Percentiles rank a stretch among this genome's conserved stretches.
Evolutionary conservation across 2,329 filamentous ascomycete genomes (phyloP).

Genomic region (Verruconis gallopava): DNA sequence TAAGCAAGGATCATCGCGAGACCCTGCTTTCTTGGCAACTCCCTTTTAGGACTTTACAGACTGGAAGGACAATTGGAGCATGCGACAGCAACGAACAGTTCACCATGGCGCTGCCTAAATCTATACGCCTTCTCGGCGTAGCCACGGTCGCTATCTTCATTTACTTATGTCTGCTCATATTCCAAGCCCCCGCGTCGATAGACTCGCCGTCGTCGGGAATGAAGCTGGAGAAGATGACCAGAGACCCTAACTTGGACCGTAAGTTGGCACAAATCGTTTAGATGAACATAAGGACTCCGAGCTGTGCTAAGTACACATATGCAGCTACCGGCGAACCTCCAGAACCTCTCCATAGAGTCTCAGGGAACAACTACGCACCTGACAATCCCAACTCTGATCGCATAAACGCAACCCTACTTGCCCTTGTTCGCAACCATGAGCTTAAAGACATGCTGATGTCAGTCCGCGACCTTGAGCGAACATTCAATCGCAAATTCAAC

Average conservation of each 20-base stretch:
- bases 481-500: conserved; percentile 98
- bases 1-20: too few relatives aligned
- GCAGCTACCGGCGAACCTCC: conserved; percentile 73
- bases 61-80: too few relatives aligned
- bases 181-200: conserved; percentile 41
- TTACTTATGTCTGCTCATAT: conserved; percentile 66
- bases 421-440: conserved; percentile 87
- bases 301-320: conserved; percentile 9
- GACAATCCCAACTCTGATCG: conserved; percentile 64
- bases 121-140: conserved; percentile 66
- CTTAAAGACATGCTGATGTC: conserved; percentile 70
- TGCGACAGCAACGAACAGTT: conserved; percentile 9
- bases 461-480: conserved; percentile 83
- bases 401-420: conserved; percentile 85
- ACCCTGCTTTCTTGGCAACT: too few relatives aligned
- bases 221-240: conserved; percentile 49
- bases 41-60: too few relatives aligned
- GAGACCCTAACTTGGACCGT: conserved; percentile 83
- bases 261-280: too few relatives aligned
- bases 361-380: conserved; percentile 61
- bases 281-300: too few relatives aligned
- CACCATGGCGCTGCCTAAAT: conserved; percentile 73
- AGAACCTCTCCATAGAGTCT: conserved; percentile 57
- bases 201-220: conserved; percentile 18
- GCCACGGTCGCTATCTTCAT: conserved; percentile 60